Evolutionary conservation across 2,329 filamentous ascomycete species (phyloP).

Genomic region (Xylaria sp.): DNA sequence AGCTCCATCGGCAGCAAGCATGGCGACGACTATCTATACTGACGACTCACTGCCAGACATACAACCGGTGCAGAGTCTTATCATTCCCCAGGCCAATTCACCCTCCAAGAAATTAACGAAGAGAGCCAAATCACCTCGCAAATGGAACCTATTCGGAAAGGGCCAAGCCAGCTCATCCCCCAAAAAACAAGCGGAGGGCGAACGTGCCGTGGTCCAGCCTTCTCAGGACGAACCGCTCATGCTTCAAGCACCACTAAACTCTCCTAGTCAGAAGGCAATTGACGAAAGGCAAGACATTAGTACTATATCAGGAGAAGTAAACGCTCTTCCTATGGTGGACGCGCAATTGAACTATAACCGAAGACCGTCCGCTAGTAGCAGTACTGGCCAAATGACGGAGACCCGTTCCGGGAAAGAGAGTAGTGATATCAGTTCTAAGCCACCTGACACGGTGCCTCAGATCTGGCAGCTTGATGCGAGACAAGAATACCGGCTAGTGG

Average conservation of each 20-base stretch:
- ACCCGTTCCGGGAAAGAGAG: background rate
- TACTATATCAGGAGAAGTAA: constrained; percentile 63
- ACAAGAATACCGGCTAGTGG: constrained; percentile 18
- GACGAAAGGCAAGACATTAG: constrained; percentile 55
- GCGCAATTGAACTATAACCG: constrained; percentile 27
- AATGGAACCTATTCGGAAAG: constrained; percentile 72
- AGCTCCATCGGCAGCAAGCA: constrained; percentile 64
- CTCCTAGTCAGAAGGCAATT: constrained; percentile 61
- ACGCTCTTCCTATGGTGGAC: constrained; percentile 48
- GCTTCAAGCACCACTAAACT: constrained; percentile 72
- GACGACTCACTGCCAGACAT: constrained; percentile 64
- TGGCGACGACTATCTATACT: constrained; percentile 67
- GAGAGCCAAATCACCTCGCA: constrained; percentile 65
- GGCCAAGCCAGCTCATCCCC: constrained; percentile 58
- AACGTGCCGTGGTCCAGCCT: constrained; percentile 61
- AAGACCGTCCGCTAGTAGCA: constrained; percentile 39
- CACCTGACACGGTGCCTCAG: constrained; percentile 18
- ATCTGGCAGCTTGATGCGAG: constrained; percentile 30
- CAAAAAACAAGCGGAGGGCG: constrained; percentile 55
- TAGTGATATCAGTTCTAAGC: constrained; percentile 14
- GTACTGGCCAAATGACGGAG: constrained; percentile 6
- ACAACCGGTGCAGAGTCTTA: constrained; percentile 52
- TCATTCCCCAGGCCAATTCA: constrained; percentile 46
- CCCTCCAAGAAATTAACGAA: constrained; percentile 67
- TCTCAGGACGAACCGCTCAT: constrained; percentile 64